These are phyloP conservation scores for Boletus rubroflammeus DNA, from an alignment of 768 basidiomycete species.

Conservation along the genomic window DNA sequence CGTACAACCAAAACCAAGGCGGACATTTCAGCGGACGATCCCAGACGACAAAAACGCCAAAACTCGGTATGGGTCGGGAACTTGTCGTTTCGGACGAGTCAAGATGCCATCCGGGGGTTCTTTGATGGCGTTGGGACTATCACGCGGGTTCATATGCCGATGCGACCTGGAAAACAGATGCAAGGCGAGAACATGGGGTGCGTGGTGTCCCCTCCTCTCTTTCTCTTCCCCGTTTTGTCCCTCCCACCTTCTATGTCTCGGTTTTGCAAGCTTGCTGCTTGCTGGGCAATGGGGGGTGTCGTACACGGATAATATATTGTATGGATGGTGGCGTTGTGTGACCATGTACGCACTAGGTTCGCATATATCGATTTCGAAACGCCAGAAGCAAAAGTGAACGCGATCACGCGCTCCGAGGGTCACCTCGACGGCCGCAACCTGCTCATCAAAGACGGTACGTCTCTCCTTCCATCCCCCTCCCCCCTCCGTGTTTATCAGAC, in stretches of 20 bases:
- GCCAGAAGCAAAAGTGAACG: slow-evolving; percentile 65
- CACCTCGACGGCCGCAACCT: slow-evolving; percentile 81
- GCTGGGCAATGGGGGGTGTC: neutral
- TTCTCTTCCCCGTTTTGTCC: neutral
- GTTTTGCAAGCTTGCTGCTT: neutral
- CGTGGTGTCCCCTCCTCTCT: slow-evolving; percentile 29
- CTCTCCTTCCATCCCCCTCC: neutral
- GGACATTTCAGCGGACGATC: neutral
- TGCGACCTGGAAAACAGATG: slow-evolving; percentile 52
- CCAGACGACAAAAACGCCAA: slow-evolving; percentile 50
- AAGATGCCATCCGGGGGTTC: slow-evolving; percentile 64
- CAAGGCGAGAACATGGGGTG: slow-evolving; percentile 78
- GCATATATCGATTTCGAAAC: slow-evolving; percentile 95
- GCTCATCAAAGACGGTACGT: slow-evolving; percentile 87
- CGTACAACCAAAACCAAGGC: neutral
- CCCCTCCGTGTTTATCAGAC: neutral
- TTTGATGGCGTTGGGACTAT: slow-evolving; percentile 72
- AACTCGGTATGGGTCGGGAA: slow-evolving; percentile 97
- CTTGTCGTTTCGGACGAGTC: slow-evolving; percentile 83
- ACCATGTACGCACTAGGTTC: slow-evolving; percentile 51
- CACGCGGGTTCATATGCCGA: slow-evolving; percentile 84
- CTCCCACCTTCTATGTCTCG: neutral
- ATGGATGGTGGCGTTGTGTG: slow-evolving; percentile 2
- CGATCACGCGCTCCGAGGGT: slow-evolving; percentile 79
- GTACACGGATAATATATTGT: neutral